Conservation (phyloP, 768 basidiomycete genomes). For the Tricholoma flavovirens region DNA sequence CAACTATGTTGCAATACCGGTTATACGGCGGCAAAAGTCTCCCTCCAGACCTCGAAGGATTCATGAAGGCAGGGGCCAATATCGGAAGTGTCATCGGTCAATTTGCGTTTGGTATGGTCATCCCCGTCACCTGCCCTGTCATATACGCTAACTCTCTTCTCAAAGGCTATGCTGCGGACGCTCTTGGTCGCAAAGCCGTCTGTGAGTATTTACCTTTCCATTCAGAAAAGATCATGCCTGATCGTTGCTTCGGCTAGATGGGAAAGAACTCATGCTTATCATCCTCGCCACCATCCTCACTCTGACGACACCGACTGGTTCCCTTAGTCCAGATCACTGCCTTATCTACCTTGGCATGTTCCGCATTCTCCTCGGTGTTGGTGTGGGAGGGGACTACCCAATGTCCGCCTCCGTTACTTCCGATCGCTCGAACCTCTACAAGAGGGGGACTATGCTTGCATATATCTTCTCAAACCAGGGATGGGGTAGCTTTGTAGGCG, state of each 20-base stretch:
- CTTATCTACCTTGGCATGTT: slow-evolving; percentile 63
- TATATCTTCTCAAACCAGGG: slow-evolving; percentile 78
- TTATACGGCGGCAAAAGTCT: slow-evolving; percentile 48
- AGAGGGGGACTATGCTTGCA: slow-evolving; percentile 68
- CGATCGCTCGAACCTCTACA: slow-evolving; percentile 58
- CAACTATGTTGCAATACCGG: slow-evolving; percentile 63
- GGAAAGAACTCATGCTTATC: slow-evolving; percentile 77
- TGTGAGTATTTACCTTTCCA: slow-evolving; percentile 29
- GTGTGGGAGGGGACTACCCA: slow-evolving; percentile 77
- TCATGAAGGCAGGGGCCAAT: slow-evolving; percentile 62
- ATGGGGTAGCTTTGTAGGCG: slow-evolving; percentile 67
- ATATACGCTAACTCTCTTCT: not conserved
- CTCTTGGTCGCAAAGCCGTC: slow-evolving; percentile 63
- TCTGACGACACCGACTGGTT: slow-evolving; percentile 60
- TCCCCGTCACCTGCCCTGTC: not conserved
- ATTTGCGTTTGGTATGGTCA: slow-evolving; percentile 46
- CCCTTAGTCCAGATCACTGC: slow-evolving; percentile 41
- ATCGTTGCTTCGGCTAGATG: slow-evolving; percentile 35
- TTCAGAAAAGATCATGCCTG: not conserved
- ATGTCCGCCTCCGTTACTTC: slow-evolving; percentile 68
- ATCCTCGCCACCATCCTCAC: slow-evolving; percentile 72
- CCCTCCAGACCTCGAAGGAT: slow-evolving; percentile 51
- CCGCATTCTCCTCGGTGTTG: slow-evolving; percentile 71
- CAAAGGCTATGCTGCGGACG: slow-evolving; percentile 55
- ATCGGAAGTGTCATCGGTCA: slow-evolving; percentile 71